Percentiles rank a stretch among this genome's conserved stretches.
Conservation (phyloP, 495 filamentous ascomycete species). For the Corynascus novoguineensis region DNA sequence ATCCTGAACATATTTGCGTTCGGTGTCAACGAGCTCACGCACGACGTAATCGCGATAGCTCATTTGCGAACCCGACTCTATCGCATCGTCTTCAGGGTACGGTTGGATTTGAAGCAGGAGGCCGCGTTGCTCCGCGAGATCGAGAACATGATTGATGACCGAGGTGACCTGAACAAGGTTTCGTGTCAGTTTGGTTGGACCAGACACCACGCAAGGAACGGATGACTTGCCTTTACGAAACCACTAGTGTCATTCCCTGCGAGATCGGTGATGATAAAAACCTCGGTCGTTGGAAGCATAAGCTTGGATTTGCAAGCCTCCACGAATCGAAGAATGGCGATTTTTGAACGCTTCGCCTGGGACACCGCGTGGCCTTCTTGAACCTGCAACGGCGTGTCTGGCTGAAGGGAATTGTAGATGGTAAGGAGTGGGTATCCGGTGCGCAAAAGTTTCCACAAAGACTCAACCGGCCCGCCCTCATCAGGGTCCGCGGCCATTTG, state of each 20-base stretch:
- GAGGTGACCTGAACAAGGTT: constrained; percentile 44
- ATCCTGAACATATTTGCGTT: constrained; percentile 98
- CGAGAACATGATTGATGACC: constrained; percentile 87
- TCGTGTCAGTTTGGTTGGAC: constrained; percentile 13
- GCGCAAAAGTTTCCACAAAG: constrained; percentile 83
- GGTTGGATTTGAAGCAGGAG: constrained; percentile 55
- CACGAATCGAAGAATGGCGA: constrained; percentile 53
- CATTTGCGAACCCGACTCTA: constrained; percentile 49
- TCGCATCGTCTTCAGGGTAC: constrained; percentile 41
- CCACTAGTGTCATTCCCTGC: constrained; percentile 93
- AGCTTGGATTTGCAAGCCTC: constrained; percentile 58
- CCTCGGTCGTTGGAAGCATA: constrained; percentile 69
- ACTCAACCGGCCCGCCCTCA: constrained; percentile 75
- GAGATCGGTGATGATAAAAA: constrained; percentile 85
- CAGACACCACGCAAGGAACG: background rate
- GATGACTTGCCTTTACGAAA: constrained; percentile 74
- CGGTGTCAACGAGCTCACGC: constrained; percentile 84
- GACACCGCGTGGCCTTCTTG: constrained; percentile 47
- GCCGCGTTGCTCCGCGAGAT: constrained; percentile 70
- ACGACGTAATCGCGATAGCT: constrained; percentile 85
- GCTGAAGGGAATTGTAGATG: constrained; percentile 80
- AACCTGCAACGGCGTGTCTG: constrained; percentile 57
- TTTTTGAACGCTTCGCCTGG: constrained; percentile 63
- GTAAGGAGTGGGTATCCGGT: constrained; percentile 78
- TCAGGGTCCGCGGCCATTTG: constrained; percentile 43